Percentiles rank a stretch among this genome's conserved stretches.
These are phyloP conservation scores for Candida michaelii DNA, from an alignment of 805 yeast species.

Conservation along the genomic window DNA sequence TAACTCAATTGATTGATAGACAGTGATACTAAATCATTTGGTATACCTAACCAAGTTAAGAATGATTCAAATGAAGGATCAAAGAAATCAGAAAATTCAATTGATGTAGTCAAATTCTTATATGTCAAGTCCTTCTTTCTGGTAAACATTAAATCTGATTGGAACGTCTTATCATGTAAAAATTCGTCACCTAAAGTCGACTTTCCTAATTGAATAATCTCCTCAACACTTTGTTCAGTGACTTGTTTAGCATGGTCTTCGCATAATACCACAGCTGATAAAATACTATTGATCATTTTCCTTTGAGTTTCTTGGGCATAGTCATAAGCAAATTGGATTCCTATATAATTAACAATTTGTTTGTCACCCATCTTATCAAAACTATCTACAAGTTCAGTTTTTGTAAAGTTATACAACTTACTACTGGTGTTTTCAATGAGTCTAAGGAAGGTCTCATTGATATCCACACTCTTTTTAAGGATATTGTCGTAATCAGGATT, in stretches of 20 bases:
- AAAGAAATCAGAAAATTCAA: slow-evolving; percentile 72
- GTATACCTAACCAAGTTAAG: slow-evolving; percentile 44
- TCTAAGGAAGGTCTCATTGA: slow-evolving; percentile 59
- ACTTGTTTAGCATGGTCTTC: slow-evolving; percentile 67
- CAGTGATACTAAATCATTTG: slow-evolving; percentile 26
- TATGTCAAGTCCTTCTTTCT: slow-evolving; percentile 63
- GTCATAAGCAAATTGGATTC: slow-evolving; percentile 61
- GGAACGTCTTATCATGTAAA: slow-evolving; percentile 60
- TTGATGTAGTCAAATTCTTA: slow-evolving; percentile 56
- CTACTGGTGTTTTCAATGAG: slow-evolving; percentile 62
- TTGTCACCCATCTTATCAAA: slow-evolving; percentile 51
- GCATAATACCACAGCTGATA: slow-evolving; percentile 58
- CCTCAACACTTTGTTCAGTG: slow-evolving; percentile 61
- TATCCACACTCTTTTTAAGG: slow-evolving; percentile 49
- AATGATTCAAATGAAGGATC: slow-evolving; percentile 72
- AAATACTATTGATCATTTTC: slow-evolving; percentile 63
- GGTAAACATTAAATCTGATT: slow-evolving; percentile 79
- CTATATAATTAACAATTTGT: slow-evolving; percentile 58
- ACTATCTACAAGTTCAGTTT: slow-evolving; percentile 49
- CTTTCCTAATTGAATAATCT: slow-evolving; percentile 63
- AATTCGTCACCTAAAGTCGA: slow-evolving; percentile 62
- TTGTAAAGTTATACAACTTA: slow-evolving; percentile 61
- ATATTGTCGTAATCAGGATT: slow-evolving; percentile 64
- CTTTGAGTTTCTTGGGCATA: slow-evolving; percentile 72
- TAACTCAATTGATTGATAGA: slow-evolving; percentile 29